Evolutionary conservation across 805 yeast genomes (phyloP).

Genomic region (Kazachstania martiniae): DNA sequence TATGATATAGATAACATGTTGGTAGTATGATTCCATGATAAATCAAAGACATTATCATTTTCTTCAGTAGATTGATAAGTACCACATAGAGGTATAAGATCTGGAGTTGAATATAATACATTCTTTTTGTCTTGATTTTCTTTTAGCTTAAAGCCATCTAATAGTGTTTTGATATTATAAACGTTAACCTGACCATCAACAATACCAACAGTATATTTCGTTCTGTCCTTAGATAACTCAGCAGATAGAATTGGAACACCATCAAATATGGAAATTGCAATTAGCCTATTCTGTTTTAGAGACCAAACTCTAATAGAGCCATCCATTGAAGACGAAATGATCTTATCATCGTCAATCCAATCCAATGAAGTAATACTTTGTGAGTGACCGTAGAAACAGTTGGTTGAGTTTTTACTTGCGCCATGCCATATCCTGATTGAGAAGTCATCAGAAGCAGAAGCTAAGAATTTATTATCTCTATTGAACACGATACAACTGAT

Average conservation of each 20-base stretch:
- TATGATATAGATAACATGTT: constrained; percentile 25
- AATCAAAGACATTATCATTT: constrained; percentile 23
- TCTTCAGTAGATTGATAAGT: constrained; percentile 15
- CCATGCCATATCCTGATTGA: constrained; percentile 69
- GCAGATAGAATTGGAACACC: constrained; percentile 49
- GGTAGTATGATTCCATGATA: constrained; percentile 28
- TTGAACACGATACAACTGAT: constrained; percentile 50
- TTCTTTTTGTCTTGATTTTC: neutral
- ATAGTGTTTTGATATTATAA: constrained; percentile 32
- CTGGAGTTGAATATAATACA: too few relatives aligned
- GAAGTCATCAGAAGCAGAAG: constrained; percentile 72
- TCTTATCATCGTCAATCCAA: constrained; percentile 39
- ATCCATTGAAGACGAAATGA: constrained; percentile 56
- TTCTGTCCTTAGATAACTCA: constrained; percentile 38
- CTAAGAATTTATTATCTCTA: constrained; percentile 39
- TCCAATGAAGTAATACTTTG: constrained; percentile 44
- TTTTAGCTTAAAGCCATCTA: constrained; percentile 8
- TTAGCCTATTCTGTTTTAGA: constrained; percentile 18
- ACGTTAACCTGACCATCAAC: constrained; percentile 48
- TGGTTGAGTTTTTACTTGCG: constrained; percentile 41
- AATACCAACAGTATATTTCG: constrained; percentile 52
- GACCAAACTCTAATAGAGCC: constrained; percentile 66
- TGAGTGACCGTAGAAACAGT: constrained; percentile 42
- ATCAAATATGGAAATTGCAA: constrained; percentile 29
- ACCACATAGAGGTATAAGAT: constrained; percentile 16